These are phyloP conservation scores for Boletus mariae DNA, from an alignment of 1,284 basidiomycete genomes.

Conservation along the genomic window DNA sequence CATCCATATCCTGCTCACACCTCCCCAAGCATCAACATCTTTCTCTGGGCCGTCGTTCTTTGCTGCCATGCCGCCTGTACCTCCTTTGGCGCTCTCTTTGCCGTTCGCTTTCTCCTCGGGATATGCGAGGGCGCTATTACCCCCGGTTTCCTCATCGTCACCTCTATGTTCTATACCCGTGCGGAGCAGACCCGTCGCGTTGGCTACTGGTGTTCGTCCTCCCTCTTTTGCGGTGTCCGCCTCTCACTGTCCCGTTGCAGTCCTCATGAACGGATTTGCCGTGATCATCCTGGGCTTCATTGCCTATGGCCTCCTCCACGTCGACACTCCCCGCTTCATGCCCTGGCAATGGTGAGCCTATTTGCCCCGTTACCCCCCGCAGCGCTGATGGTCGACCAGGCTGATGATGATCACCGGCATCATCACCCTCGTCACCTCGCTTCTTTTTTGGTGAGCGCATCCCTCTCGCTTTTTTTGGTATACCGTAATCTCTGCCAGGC, in stretches of 20 bases:
- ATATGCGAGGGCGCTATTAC: slow-evolving; percentile 71
- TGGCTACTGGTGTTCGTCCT: slow-evolving; percentile 68
- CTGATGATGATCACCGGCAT: slow-evolving; percentile 59
- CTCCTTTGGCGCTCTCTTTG: slow-evolving; percentile 52
- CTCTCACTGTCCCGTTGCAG: slow-evolving; percentile 30
- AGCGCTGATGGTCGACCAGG: slow-evolving; percentile 30
- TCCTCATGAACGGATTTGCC: slow-evolving; percentile 61
- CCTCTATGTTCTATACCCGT: slow-evolving; percentile 74
- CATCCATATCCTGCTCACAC: neutral
- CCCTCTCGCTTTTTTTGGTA: slow-evolving; percentile 1
- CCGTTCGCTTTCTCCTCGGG: slow-evolving; percentile 50
- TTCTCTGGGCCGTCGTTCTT: slow-evolving; percentile 49
- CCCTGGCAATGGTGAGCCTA: slow-evolving; percentile 52
- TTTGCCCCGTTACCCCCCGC: neutral
- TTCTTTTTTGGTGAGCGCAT: slow-evolving; percentile 48
- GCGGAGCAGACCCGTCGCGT: slow-evolving; percentile 69
- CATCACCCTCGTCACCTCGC: slow-evolving; percentile 57
- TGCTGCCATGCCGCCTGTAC: slow-evolving; percentile 52
- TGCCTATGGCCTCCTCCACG: slow-evolving; percentile 49
- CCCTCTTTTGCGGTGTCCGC: neutral
- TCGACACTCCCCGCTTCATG: slow-evolving; percentile 40
- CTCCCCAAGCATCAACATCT: slow-evolving; percentile 45
- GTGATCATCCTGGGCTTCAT: slow-evolving; percentile 67
- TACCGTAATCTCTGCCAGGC: slow-evolving; percentile 35
- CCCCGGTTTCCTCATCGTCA: slow-evolving; percentile 74